Conservation (phyloP, 2,329 filamentous ascomycete species). For the Apiospora hydei region DNA sequence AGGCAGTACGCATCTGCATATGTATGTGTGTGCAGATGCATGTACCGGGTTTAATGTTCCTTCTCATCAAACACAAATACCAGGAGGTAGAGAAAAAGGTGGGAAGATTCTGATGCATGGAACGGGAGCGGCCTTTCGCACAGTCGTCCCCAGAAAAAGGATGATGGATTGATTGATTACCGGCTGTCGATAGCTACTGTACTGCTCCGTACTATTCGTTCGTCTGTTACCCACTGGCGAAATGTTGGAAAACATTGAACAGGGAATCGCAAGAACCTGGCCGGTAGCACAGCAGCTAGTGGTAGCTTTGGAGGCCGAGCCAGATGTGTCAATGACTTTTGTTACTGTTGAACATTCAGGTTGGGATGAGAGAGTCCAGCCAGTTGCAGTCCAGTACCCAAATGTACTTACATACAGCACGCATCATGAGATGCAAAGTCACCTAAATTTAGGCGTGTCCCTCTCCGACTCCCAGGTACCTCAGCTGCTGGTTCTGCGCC, state of each 20-base stretch:
- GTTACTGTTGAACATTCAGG: neutral
- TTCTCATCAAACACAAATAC: constrained; percentile 12
- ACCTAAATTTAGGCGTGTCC: neutral
- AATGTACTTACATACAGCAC: neutral
- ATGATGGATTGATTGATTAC: neutral
- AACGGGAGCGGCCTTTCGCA: constrained; percentile 15
- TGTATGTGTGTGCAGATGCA: neutral
- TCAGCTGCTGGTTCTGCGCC: neutral
- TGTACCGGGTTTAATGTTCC: neutral
- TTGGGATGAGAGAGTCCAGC: neutral
- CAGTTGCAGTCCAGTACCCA: neutral
- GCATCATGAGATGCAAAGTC: constrained; percentile 5
- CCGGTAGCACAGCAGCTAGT: constrained; percentile 18
- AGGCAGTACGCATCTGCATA: neutral
- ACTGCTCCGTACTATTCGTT: neutral
- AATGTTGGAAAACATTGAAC: constrained; percentile 9
- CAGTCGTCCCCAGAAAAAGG: constrained; percentile 18
- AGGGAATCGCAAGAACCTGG: constrained; percentile 7
- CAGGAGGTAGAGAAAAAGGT: neutral
- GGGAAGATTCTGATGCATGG: constrained; percentile 14
- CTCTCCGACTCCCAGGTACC: constrained; percentile 6
- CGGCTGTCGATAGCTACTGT: neutral
- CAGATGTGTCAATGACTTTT: neutral
- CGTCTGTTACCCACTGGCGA: neutral
- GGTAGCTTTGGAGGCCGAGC: neutral